A percentile compares a stretch with the other conserved stretches of the same genome.
phyloP scores from a whole-genome alignment of 2,329 filamentous ascomycete genomes.

The Phyllosticta citriasiana region DNA sequence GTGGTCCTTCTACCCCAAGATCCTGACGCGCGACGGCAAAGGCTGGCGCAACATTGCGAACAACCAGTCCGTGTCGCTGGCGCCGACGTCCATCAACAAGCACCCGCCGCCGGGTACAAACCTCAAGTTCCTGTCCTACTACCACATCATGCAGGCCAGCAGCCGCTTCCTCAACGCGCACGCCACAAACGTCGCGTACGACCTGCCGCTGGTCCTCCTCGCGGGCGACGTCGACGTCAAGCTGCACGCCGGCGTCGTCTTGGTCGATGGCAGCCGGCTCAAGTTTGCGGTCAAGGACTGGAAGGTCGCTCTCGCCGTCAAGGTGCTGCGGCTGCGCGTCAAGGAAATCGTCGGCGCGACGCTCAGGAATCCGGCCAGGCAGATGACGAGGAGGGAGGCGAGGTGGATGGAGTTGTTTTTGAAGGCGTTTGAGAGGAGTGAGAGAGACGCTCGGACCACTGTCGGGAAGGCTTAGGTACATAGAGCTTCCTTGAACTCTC shows the following conservation, averaged over 20 bases:
- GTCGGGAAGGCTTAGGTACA: not conserved
- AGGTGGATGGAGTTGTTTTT: constrained; percentile 30
- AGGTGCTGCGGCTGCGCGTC: constrained; percentile 62
- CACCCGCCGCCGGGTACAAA: constrained; percentile 31
- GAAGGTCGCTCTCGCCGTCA: constrained; percentile 85
- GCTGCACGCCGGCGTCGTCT: constrained; percentile 78
- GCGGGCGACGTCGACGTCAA: constrained; percentile 81
- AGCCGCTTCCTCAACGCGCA: constrained; percentile 77
- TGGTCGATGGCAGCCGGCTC: constrained; percentile 78
- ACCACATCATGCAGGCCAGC: constrained; percentile 76
- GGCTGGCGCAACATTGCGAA: constrained; percentile 87
- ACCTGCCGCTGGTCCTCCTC: constrained; percentile 61
- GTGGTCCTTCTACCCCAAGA: constrained; percentile 92
- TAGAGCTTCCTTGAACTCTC: not conserved
- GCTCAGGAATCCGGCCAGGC: constrained; percentile 47
- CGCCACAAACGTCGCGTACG: constrained; percentile 56
- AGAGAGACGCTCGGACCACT: not conserved
- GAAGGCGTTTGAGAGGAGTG: constrained; percentile 6
- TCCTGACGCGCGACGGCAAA: constrained; percentile 74
- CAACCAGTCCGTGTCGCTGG: constrained; percentile 80
- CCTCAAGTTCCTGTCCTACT: constrained; percentile 82
- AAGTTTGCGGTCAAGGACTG: constrained; percentile 78
- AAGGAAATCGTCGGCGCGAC: constrained; percentile 63
- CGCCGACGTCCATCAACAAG: constrained; percentile 85
- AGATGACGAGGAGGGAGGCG: constrained; percentile 28